Base-by-base conservation (phyloP, 352 stramenopile species). In the Halophytophthora batemanensis region DNA sequence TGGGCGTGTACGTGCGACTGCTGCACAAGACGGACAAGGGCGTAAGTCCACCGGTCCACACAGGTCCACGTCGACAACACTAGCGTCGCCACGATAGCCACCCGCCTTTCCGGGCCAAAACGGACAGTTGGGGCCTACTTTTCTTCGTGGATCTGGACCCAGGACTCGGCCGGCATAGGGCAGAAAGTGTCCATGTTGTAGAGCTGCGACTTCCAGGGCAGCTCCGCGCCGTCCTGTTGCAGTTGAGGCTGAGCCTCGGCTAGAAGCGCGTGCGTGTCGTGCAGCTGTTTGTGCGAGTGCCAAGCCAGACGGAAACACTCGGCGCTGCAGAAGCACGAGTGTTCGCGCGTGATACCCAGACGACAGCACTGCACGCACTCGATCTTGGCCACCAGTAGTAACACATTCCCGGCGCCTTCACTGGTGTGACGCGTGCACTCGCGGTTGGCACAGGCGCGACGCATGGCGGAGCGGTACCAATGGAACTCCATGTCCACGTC, bases 351-450 rank as follows among this genome's bases (percentile, higher is more conserved):
- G 52, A 90, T 82, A 13, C 76, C 78, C 3, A 86, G 56, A 2
- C 75, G 69, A 23, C 72, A 81, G 69, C 78, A 90, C 44, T 86
- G 49, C 35, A 86, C 76, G 29, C 78, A 90, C 52, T 90, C 78
- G 36, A 90, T 69, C 37, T 82, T 86, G 37, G 78, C 78, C n/a
- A 83, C 63, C 17, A 87, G 71, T 42, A 87, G 50, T 37, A 90
- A 49, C 36, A 90, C 72, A 50, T 89, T 89, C 21, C 77, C 75
- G 23, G 75, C 72, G n/a, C 71, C 74, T 35, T 76, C 66, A n/a
- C 59, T 68, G 25, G 55, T 66, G 22, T 77, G 49, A 28, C 74
- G 71, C 2, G 53, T 69, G 45, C 78, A 90, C 34, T 83, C 69
- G 22, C 46, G 60, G 41, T 90, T 90, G 50, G 78, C 77, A 46